phyloP scores from a whole-genome alignment of 371 early-diverging fungal genomes.

The Encephalitozoon intestinalis region DNA sequence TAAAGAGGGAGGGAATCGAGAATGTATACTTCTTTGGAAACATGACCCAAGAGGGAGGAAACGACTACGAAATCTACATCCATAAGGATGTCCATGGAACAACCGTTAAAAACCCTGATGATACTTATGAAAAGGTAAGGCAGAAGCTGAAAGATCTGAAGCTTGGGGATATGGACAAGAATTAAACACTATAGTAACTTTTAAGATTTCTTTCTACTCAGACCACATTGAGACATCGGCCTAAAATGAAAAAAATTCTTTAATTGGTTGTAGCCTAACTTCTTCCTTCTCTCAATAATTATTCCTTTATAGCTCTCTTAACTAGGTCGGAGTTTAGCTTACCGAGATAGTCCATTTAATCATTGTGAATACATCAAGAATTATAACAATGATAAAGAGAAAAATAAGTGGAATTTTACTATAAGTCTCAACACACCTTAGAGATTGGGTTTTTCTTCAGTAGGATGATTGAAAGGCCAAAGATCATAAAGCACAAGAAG shows the following conservation, averaged over 20 bases:
- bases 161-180: background rate
- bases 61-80: slow-evolving; percentile 92
- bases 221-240: background rate
- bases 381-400: too few relatives aligned
- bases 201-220: too few relatives aligned
- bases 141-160: slow-evolving; percentile 63
- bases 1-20: slow-evolving; percentile 75
- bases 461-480: too few relatives aligned
- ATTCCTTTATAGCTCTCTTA: too few relatives aligned
- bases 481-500: too few relatives aligned
- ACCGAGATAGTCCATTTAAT: too few relatives aligned
- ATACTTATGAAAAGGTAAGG: slow-evolving; percentile 74
- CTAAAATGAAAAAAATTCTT: background rate
- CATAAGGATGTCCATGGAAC: slow-evolving; percentile 77
- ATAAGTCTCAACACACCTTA: too few relatives aligned
- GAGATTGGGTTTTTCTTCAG: too few relatives aligned
- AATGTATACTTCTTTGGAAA: slow-evolving; percentile 97
- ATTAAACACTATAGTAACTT: background rate
- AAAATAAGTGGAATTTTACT: too few relatives aligned
- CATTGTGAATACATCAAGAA: too few relatives aligned
- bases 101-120: slow-evolving; percentile 74
- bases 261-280: background rate
- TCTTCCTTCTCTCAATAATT: too few relatives aligned
- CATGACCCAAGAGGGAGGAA: slow-evolving; percentile 91
- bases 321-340: too few relatives aligned